A percentile compares a stretch with the other conserved stretches of the same genome.
These are phyloP conservation scores for Candida easanensis DNA, from an alignment of 805 yeast genomes.

Conservation along the genomic window DNA sequence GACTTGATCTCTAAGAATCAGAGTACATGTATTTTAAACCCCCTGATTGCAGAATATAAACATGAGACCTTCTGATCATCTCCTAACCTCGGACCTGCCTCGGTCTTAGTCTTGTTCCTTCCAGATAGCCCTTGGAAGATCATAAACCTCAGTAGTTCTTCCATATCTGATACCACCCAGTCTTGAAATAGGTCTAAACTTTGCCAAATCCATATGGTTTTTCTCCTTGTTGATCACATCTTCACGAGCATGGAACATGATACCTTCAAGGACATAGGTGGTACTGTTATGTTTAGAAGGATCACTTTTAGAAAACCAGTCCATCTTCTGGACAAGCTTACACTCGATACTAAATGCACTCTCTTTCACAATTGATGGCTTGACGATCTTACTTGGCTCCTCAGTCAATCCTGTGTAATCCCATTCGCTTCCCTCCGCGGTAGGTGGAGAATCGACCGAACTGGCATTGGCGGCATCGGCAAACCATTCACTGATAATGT, in stretches of 20 bases:
- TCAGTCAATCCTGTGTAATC: slow-evolving; percentile 52
- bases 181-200: slow-evolving; percentile 52
- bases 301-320: slow-evolving; percentile 39
- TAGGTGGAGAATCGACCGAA: slow-evolving; percentile 44
- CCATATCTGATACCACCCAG: slow-evolving; percentile 51
- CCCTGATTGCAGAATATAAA: too few species aligned
- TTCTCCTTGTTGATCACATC: slow-evolving; percentile 44
- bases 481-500: slow-evolving; percentile 61
- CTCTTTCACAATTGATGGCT: slow-evolving; percentile 58
- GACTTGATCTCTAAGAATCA: too few species aligned
- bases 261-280: slow-evolving; percentile 49
- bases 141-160: slow-evolving; percentile 41
- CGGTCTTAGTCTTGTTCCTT: background rate
- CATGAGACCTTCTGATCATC: too few species aligned
- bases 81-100: too few species aligned
- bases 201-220: slow-evolving; percentile 40
- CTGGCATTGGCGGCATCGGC: slow-evolving; percentile 59
- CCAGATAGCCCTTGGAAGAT: slow-evolving; percentile 11
- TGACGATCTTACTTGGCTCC: slow-evolving; percentile 40
- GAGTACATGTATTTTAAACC: too few species aligned
- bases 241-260: slow-evolving; percentile 55
- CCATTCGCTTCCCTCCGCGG: slow-evolving; percentile 56
- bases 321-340: slow-evolving; percentile 42
- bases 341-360: slow-evolving; percentile 59
- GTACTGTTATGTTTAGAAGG: slow-evolving; percentile 36